Base-by-base conservation (phyloP, 2,329 filamentous ascomycete genomes). In the Pyrenochaeta sp. region DNA sequence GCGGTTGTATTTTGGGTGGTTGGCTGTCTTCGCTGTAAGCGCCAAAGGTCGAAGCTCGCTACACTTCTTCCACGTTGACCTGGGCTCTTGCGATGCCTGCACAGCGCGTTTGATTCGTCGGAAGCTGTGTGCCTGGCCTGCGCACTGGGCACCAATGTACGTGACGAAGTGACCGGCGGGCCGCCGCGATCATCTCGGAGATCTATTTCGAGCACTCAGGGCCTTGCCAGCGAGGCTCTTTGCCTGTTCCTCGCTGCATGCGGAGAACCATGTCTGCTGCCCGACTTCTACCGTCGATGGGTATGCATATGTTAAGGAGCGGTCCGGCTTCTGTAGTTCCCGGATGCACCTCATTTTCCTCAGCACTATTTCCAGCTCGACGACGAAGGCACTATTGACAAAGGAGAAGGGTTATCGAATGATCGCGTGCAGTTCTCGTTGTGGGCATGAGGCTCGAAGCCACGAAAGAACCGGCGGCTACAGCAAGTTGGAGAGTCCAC, bases 1-100 rank as follows among this genome's bases (percentile, higher is more conserved):
- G 74, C 74, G 74, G 74, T 71, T 75, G 75, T 69, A 63, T 70
- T 67, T 66, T 68, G 65, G 68, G 71, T 75, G 72, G 72, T 74
- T 76, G 74, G 72, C 56, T 63, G 63, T 58, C 48, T 58, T 55
- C 59, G 56, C 67, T 65, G 64, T 76, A 77, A 75, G 75, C 75
- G 75, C 75, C 73, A 70, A 68, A 58, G 60, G 61, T 67, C 58
- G 45, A 67, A 56, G 58, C 67, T 70, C 67, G 71, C 69, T 72
- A 67, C 65, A 68, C 56, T 43, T 55, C 62, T 59, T 66, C 66
- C 65, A 66, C 62, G 56, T 58, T 50, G 50, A 58, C 52, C 46
- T 25, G 54, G 61, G 58, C 62, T 65, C 59, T 61, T 61, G 48
- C 46, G 27, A 58, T 55, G 47, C 42, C 51, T 55, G 60, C 50